A percentile compares a stretch with the other conserved stretches of the same genome.
Conservation (phyloP, 2,329 filamentous ascomycete species). For the Aureobasidium pullulans region DNA sequence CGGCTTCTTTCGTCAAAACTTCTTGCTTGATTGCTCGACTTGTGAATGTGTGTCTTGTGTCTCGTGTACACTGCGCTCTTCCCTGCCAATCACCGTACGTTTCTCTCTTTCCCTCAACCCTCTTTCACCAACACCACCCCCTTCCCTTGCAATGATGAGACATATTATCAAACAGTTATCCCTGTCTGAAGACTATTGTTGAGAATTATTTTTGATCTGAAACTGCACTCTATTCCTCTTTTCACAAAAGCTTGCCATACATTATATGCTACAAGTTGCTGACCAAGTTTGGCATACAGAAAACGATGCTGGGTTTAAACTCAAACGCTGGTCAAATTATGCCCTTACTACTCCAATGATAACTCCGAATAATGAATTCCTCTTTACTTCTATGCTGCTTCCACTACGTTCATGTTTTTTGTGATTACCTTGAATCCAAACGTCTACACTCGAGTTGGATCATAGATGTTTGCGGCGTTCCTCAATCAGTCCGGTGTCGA, state of each 20-base stretch:
- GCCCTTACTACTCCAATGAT: neutral
- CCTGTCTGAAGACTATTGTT: constrained; percentile 95
- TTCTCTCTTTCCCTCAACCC: neutral
- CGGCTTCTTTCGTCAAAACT: constrained; percentile 12
- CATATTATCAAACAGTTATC: constrained; percentile 81
- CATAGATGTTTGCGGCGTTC: no score
- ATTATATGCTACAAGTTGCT: neutral
- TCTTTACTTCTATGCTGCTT: neutral
- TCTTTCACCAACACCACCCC: neutral
- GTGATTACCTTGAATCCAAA: no score
- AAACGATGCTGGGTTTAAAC: neutral
- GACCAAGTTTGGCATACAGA: neutral
- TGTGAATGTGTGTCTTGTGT: constrained; percentile 9
- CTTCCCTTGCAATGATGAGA: constrained; percentile 58
- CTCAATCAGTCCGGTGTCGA: no score
- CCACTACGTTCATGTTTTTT: no score
- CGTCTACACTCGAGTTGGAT: no score
- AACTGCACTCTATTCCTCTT: neutral
- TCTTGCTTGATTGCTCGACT: neutral
- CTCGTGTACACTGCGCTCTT: constrained; percentile 9
- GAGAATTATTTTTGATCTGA: constrained; percentile 53
- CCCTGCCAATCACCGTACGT: constrained; percentile 76
- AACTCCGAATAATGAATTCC: neutral
- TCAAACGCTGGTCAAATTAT: neutral
- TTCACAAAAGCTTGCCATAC: neutral